A percentile compares a stretch with the other conserved stretches of the same genome.
These are phyloP conservation scores for Myxozyma neotropica DNA, from an alignment of 805 yeast species.

Conservation along the genomic window DNA sequence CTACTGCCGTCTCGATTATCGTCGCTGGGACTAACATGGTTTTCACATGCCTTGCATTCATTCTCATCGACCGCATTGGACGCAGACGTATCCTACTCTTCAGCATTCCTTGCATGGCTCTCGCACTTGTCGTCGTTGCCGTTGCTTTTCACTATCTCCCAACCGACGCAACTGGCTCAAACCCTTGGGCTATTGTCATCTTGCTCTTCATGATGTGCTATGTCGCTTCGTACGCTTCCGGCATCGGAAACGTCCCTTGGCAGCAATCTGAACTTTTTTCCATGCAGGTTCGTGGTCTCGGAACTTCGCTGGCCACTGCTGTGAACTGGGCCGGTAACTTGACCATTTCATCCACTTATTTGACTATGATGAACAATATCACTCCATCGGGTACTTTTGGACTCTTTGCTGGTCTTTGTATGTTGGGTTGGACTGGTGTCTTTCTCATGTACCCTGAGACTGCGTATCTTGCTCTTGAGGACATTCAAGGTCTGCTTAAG, in stretches of 20 bases:
- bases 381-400: conserved; percentile 96
- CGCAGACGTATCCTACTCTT: conserved; percentile 77
- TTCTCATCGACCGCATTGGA: conserved; percentile 84
- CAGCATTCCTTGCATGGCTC: conserved; percentile 85
- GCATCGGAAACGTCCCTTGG: conserved; percentile 98
- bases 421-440: conserved; percentile 70
- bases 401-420: conserved; percentile 80
- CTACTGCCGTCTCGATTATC: conserved; percentile 93
- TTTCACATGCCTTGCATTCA: conserved; percentile 81
- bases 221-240: conserved; percentile 90
- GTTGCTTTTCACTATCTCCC: conserved; percentile 88
- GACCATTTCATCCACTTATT: conserved; percentile 85
- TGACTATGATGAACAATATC: conserved; percentile 90
- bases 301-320: conserved; percentile 87
- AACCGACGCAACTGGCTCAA: conserved; percentile 49
- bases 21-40: conserved; percentile 93
- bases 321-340: conserved; percentile 95
- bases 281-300: conserved; percentile 89
- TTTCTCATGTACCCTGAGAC: conserved; percentile 91
- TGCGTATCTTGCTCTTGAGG: conserved; percentile 86
- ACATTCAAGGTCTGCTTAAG: conserved; percentile 76
- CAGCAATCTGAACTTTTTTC: conserved; percentile 95
- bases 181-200: conserved; percentile 79
- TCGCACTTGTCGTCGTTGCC: conserved; percentile 76
- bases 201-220: conserved; percentile 81